Base-by-base conservation (phyloP, 2,329 filamentous ascomycete species). In the Neonectria faginata region DNA sequence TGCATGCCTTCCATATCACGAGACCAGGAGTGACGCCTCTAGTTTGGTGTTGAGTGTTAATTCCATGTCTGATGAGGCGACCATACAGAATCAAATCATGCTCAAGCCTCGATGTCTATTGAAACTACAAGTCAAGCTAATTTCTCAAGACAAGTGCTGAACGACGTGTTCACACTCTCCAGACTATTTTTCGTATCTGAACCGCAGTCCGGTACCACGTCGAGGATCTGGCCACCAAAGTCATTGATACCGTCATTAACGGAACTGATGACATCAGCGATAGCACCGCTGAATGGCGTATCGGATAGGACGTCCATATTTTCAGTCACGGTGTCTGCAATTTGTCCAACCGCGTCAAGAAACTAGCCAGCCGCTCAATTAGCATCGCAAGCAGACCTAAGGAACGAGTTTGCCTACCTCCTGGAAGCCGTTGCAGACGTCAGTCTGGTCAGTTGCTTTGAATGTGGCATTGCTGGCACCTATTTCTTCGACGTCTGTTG, bases 151-250 rank as follows among this genome's bases (percentile, higher is more conserved):
- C 57, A 60, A n/a, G 14, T 36, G 7, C 41, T 25, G n/a, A 54
- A 52, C 22, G 51, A 48, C 22, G 36, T 29, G 16, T 36, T 41
- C 3, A 48, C 57, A 36, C 44, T 52, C 11, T 60, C 57, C 11
- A 60, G 50, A 41, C 31, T 55, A 29, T 60, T 36, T 22, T 53
- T 22, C 7, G 50, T 25, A 41, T 31, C 33, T 10, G 51, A 54
- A 9, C 53, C 36, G 33, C 57, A 60, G 29, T 41, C 36, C 10
- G 50, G 57, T 18, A 52, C 50, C 2, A 36, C 9, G 29, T 47
- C 31, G 3, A 60, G 50, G 14, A 60, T 48, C 41, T 54, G 47
- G 22, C 12, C 25, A 7, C 50, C 41, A 20, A 60, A 54, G 3
- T 60, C 50, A 12, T 29, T 27, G 14, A 60, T 29, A 14, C 39